Evolutionary conservation across 2,329 filamentous ascomycete genomes (phyloP).

Genomic region (Coniochaeta sp.): DNA sequence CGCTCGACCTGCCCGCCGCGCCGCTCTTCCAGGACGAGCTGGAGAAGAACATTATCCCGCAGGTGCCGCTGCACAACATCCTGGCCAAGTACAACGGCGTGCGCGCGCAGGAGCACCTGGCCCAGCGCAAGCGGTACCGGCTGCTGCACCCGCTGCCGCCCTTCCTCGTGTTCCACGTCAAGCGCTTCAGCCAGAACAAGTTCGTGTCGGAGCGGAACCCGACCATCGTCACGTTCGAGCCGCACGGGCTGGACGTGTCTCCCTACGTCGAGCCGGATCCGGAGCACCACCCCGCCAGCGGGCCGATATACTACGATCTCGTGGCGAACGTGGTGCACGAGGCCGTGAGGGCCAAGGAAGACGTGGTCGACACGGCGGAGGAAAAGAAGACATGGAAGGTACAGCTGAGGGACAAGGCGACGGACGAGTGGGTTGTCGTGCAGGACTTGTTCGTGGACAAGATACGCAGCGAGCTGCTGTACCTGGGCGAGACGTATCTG

Average conservation of each 20-base stretch:
- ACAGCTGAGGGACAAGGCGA: slow-evolving; percentile 74
- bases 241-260: slow-evolving; percentile 72
- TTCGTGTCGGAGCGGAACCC: slow-evolving; percentile 95
- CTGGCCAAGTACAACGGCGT: slow-evolving; percentile 90
- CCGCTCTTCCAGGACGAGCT: slow-evolving; percentile 94
- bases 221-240: slow-evolving; percentile 95
- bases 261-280: slow-evolving; percentile 90
- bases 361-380: slow-evolving; percentile 85
- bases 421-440: slow-evolving; percentile 84
- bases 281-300: slow-evolving; percentile 56
- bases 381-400: slow-evolving; percentile 89
- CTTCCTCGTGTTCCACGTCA: slow-evolving; percentile 89
- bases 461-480: slow-evolving; percentile 81
- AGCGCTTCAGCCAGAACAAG: slow-evolving; percentile 94
- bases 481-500: slow-evolving; percentile 88
- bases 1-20: slow-evolving; percentile 83
- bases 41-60: slow-evolving; percentile 93
- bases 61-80: slow-evolving; percentile 75
- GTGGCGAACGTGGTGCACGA: slow-evolving; percentile 92
- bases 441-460: slow-evolving; percentile 92
- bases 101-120: slow-evolving; percentile 78
- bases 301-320: slow-evolving; percentile 90
- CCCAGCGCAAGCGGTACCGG: slow-evolving; percentile 82
- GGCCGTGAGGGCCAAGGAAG: slow-evolving; percentile 68
- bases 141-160: slow-evolving; percentile 86